Evolutionary conservation across 345 rosid genomes (phyloP).

Genomic region (Trapa incisa): DNA sequence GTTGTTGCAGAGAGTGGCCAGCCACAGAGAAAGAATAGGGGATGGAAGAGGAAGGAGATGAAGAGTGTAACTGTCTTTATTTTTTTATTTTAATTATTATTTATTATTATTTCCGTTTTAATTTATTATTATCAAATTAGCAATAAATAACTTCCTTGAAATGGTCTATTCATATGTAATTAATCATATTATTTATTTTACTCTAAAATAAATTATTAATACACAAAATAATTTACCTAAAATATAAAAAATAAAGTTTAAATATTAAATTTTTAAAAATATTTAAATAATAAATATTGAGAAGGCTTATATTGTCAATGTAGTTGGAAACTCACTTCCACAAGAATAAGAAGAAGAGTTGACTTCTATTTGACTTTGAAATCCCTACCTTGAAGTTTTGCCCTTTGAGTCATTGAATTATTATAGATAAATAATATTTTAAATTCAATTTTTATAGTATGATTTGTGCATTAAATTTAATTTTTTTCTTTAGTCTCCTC

Average conservation of each 20-base stretch:
- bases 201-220: no score
- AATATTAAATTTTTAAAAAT: no score
- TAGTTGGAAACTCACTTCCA: neutral
- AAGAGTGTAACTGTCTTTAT: neutral
- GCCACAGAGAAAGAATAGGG: neutral
- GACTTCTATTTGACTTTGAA: neutral
- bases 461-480: no score
- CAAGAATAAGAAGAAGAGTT: neutral
- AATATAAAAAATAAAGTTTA: no score
- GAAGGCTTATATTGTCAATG: neutral
- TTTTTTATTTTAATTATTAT: neutral
- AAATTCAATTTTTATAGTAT: no score
- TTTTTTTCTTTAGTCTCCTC: no score
- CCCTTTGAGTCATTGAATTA: no score
- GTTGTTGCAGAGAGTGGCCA: constrained; percentile 21
- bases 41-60: neutral
- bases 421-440: no score
- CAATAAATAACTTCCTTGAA: neutral
- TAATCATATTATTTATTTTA: no score
- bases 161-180: no score
- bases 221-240: no score
- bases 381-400: no score
- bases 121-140: constrained; percentile 1
- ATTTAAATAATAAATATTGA: neutral
- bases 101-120: neutral